Evolutionary conservation across 805 yeast species (phyloP).

Genomic region (Zygosaccharomyces kombuchaensis): DNA sequence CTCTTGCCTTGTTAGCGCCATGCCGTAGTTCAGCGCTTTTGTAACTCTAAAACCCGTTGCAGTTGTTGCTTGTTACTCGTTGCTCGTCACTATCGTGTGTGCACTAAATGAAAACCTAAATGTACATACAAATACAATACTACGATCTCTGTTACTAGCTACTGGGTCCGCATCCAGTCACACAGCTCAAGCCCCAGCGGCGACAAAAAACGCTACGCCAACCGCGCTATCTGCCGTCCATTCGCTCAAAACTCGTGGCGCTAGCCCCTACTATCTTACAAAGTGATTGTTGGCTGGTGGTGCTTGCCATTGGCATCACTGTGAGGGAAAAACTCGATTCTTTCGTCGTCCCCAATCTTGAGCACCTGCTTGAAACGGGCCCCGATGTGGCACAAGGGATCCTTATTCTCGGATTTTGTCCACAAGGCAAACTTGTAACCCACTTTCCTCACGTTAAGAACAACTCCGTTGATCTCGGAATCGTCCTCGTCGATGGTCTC

Average conservation of each 20-base stretch:
- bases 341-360: conserved; percentile 66
- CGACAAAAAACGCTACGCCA: background rate
- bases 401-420: conserved; percentile 74
- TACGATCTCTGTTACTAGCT: background rate
- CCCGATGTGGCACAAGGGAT: conserved; percentile 71
- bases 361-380: conserved; percentile 81
- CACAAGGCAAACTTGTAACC: conserved; percentile 85
- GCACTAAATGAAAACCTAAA: conserved; percentile 7
- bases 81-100: background rate
- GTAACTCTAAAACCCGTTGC: too few species aligned
- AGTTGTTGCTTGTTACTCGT: too few species aligned
- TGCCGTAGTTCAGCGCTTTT: too few species aligned
- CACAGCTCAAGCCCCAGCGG: background rate
- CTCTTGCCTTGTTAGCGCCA: too few species aligned
- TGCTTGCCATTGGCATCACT: conserved; percentile 33
- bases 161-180: background rate
- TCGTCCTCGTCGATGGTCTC: conserved; percentile 85
- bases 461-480: conserved; percentile 90
- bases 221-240: background rate
- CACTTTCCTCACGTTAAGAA: conserved; percentile 78
- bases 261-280: conserved; percentile 24
- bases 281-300: conserved; percentile 33
- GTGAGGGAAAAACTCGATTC: conserved; percentile 62
- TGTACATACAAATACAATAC: conserved; percentile 7
- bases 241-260: background rate